Percentiles rank a stretch among this genome's conserved stretches.
phyloP scores from a whole-genome alignment of 139 green algal genomes.

The Pleodorina starrii region DNA sequence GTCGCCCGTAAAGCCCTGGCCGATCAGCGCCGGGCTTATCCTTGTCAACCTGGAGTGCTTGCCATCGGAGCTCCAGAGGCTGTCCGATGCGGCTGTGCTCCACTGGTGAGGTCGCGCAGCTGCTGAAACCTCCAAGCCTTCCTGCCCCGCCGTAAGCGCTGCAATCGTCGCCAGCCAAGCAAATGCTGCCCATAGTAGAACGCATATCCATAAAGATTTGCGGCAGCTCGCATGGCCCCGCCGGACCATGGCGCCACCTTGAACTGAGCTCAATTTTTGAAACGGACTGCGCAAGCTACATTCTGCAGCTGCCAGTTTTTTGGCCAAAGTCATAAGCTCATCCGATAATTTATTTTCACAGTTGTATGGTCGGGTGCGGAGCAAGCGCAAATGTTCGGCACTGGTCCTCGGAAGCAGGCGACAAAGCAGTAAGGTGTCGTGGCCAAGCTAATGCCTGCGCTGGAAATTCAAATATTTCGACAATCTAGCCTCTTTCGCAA shows the following conservation, averaged over 20 bases:
- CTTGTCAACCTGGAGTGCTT: not conserved
- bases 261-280: slow-evolving; percentile 14
- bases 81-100: not conserved
- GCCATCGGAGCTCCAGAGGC: not conserved
- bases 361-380: too few species aligned
- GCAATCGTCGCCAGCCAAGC: not conserved
- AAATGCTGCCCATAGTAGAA: not conserved
- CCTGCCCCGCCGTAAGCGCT: not conserved
- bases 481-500: too few species aligned
- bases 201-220: not conserved
- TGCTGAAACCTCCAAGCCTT: not conserved
- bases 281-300: not conserved
- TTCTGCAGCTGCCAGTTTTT: not conserved
- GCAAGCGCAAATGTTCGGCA: not conserved
- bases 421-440: not conserved
- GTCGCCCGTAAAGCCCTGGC: not conserved
- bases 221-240: slow-evolving; percentile 7
- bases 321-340: too few species aligned
- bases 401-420: not conserved
- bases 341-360: not conserved
- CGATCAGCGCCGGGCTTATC: not conserved
- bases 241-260: not conserved
- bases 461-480: not conserved
- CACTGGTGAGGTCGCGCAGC: not conserved
- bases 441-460: not conserved